Evolutionary conservation across 306 rosid species (phyloP).

Genomic region (Prunus padus): DNA sequence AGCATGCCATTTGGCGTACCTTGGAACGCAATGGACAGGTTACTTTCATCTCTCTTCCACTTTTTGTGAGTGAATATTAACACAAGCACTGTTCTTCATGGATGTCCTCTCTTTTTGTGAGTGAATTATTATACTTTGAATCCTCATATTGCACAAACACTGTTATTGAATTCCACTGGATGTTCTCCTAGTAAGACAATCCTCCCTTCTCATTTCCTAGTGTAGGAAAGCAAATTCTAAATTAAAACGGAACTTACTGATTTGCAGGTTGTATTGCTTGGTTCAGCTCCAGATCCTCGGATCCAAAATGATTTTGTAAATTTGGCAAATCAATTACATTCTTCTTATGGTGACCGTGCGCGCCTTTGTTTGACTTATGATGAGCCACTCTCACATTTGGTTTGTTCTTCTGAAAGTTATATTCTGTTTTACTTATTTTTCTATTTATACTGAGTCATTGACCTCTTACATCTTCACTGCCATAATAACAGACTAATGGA

Average conservation of each 20-base stretch:
- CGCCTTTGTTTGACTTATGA: constrained; percentile 87
- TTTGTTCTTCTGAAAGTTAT: constrained; percentile 35
- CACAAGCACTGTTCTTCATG: neutral
- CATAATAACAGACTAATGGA: neutral
- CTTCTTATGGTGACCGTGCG: constrained; percentile 56
- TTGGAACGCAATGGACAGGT: constrained; percentile 95
- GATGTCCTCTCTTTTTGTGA: neutral
- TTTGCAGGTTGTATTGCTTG: constrained; percentile 87
- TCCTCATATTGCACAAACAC: no score
- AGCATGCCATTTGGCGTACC: constrained; percentile 75
- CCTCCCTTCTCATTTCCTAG: constrained; percentile 8
- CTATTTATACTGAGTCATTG: neutral
- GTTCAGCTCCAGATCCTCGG: constrained; percentile 99
- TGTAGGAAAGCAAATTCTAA: neutral
- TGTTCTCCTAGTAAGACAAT: neutral
- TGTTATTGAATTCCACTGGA: neutral
- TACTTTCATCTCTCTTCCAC: constrained; percentile 16
- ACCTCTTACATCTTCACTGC: constrained; percentile 18
- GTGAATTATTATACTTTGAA: no score
- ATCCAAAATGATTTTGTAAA: constrained; percentile 87
- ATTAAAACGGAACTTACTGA: constrained; percentile 10
- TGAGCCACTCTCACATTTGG: constrained; percentile 98
- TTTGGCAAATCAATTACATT: constrained; percentile 70
- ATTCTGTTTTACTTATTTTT: neutral
- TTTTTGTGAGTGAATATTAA: neutral